These are phyloP conservation scores for Ceratocystis cacaofunesta DNA, from an alignment of 2,329 filamentous ascomycete species.

Conservation along the genomic window DNA sequence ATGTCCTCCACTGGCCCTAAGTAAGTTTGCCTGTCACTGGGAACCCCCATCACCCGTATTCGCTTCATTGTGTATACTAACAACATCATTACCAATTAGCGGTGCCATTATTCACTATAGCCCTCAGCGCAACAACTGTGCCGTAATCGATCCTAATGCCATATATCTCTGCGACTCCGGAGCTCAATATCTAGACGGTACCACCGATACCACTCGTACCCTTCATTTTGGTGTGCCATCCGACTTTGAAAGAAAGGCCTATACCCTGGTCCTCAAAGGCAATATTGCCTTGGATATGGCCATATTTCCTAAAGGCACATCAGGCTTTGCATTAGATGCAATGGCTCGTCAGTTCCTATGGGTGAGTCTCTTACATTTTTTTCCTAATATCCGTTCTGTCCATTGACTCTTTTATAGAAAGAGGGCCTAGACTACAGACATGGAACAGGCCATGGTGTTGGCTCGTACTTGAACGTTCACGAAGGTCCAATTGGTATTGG, in stretches of 20 bases:
- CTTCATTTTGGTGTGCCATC: slow-evolving; percentile 81
- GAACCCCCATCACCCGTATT: neutral
- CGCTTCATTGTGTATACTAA: slow-evolving; percentile 16
- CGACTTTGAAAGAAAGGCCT: slow-evolving; percentile 70
- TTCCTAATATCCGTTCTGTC: neutral
- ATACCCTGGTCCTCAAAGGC: slow-evolving; percentile 88
- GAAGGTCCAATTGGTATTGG: slow-evolving; percentile 95
- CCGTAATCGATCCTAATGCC: slow-evolving; percentile 65
- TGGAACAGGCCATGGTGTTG: slow-evolving; percentile 90
- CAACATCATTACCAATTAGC: slow-evolving; percentile 32
- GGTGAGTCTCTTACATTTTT: slow-evolving; percentile 35
- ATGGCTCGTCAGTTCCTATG: slow-evolving; percentile 85
- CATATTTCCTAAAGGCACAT: slow-evolving; percentile 88
- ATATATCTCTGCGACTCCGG: slow-evolving; percentile 96
- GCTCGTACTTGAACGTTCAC: slow-evolving; percentile 90
- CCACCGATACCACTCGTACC: slow-evolving; percentile 88
- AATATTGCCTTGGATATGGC: slow-evolving; percentile 77
- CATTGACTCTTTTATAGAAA: slow-evolving; percentile 26
- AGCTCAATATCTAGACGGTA: slow-evolving; percentile 90
- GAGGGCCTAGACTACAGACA: slow-evolving; percentile 89
- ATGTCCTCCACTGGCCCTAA: slow-evolving; percentile 85
- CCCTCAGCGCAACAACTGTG: slow-evolving; percentile 68
- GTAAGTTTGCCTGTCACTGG: slow-evolving; percentile 27
- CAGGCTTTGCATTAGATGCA: slow-evolving; percentile 77
- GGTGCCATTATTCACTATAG: slow-evolving; percentile 94